phyloP scores from a whole-genome alignment of 306 rosid species.

The Inga oerstediana region DNA sequence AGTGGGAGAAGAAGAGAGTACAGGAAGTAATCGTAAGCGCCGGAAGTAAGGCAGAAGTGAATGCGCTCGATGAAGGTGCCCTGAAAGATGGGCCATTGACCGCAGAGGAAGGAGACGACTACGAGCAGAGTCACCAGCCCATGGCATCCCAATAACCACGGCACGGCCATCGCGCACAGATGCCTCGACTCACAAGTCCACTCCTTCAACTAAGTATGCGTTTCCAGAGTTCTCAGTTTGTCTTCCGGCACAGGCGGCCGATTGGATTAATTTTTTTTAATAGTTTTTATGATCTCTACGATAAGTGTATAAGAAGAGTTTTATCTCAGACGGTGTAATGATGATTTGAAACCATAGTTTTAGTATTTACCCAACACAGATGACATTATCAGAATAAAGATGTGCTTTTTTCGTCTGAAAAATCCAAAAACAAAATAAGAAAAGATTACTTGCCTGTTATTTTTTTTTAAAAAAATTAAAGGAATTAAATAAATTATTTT shows the following conservation, averaged over 20 bases:
- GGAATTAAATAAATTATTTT: too few species aligned
- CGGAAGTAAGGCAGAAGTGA: constrained; percentile 71
- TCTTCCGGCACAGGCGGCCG: background rate
- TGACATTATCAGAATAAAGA: background rate
- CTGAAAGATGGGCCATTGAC: constrained; percentile 93
- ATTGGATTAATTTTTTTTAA: too few species aligned
- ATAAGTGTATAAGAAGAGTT: too few species aligned
- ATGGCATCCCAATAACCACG: constrained; percentile 77
- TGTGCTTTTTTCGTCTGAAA: background rate
- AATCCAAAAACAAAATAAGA: background rate
- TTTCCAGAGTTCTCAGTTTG: background rate
- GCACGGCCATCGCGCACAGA: constrained; percentile 56
- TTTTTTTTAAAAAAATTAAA: too few species aligned
- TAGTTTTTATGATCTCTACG: too few species aligned
- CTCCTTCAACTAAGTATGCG: too few species aligned
- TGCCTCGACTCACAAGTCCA: background rate
- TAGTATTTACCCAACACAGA: too few species aligned
- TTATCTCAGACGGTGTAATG: too few species aligned
- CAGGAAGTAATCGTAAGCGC: constrained; percentile 85
- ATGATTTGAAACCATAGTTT: too few species aligned
- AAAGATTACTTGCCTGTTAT: background rate
- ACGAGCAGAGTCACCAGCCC: constrained; percentile 63
- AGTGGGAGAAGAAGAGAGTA: constrained; percentile 10
- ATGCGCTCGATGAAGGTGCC: constrained; percentile 85
- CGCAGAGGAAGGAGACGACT: constrained; percentile 82